Percentiles rank a stretch among this genome's conserved stretches.
phyloP scores from a whole-genome alignment of 23 red algal species.

The Gracilaria caudata region DNA sequence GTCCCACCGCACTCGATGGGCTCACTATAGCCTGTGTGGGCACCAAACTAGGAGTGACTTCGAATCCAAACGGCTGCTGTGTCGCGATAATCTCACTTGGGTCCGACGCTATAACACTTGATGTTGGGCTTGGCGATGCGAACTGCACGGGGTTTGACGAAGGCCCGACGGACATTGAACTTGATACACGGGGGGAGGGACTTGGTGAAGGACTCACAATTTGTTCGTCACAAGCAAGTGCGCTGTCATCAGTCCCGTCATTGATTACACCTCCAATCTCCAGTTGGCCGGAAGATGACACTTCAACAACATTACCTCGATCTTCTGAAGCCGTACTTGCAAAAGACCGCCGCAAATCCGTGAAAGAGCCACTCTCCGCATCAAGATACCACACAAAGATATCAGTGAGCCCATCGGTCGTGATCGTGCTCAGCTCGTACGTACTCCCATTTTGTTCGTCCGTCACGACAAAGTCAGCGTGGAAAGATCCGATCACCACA shows the following conservation, averaged over 20 bases:
- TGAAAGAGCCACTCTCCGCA: conserved; percentile 30
- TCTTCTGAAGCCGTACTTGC: conserved; percentile 47
- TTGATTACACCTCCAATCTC: conserved; percentile 67
- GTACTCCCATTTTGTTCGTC: conserved; percentile 22
- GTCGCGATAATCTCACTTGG: no score
- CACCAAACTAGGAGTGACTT: not conserved
- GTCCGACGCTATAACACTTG: no score
- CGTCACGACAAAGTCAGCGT: conserved; percentile 29
- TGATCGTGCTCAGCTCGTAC: conserved; percentile 17
- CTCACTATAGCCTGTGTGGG: not conserved
- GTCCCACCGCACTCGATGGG: not conserved
- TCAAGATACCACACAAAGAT: conserved; percentile 68
- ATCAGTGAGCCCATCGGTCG: conserved; percentile 50
- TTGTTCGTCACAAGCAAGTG: conserved; percentile 41
- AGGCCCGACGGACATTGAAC: not conserved
- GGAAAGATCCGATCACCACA: conserved; percentile 51
- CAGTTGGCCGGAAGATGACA: conserved; percentile 26
- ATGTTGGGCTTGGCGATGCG: no score
- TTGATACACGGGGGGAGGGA: not conserved
- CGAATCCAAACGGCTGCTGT: no score
- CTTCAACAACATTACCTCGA: conserved; percentile 42
- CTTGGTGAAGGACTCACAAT: conserved; percentile 12
- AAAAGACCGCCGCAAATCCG: conserved; percentile 20
- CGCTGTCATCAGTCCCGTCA: conserved; percentile 39
- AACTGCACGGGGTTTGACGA: not conserved